Conservation (phyloP, 2,329 filamentous ascomycete genomes). For the Acrocalymma vagum region DNA sequence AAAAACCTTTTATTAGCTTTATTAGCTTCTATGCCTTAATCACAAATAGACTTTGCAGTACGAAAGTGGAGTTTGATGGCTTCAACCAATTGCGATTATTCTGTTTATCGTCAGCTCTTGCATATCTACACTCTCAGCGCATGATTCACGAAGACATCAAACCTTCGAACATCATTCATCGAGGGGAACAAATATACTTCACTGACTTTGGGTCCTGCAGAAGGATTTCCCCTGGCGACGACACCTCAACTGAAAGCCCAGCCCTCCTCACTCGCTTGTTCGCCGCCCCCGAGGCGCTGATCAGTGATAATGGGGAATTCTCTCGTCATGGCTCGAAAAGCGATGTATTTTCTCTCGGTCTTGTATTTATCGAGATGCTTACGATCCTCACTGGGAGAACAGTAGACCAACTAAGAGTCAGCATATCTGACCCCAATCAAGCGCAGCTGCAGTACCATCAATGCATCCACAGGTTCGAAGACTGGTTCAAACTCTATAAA, state of each 20-base stretch:
- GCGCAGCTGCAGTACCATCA: no score
- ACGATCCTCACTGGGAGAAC: no score
- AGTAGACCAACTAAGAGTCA: no score
- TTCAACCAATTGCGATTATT: no score
- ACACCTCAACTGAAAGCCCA: slow-evolving; percentile 13
- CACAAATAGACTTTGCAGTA: no score
- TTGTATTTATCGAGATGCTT: slow-evolving; percentile 25
- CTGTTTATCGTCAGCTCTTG: slow-evolving; percentile 22
- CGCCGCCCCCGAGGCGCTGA: slow-evolving; percentile 17
- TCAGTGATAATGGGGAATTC: background rate
- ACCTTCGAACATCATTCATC: slow-evolving; percentile 24
- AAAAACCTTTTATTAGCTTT: no score
- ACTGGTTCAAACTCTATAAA: no score
- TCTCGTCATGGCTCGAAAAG: slow-evolving; percentile 13
- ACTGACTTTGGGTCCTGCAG: slow-evolving; percentile 26
- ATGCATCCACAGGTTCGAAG: no score
- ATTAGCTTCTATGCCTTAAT: no score
- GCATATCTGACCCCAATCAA: no score
- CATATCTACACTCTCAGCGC: slow-evolving; percentile 17
- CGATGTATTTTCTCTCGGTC: slow-evolving; percentile 23
- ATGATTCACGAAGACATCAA: slow-evolving; percentile 28
- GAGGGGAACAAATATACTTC: slow-evolving; percentile 15
- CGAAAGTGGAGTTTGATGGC: no score
- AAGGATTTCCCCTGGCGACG: slow-evolving; percentile 5
- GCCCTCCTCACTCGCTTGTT: slow-evolving; percentile 11